Evolutionary conservation across 768 basidiomycete genomes (phyloP).

Genomic region (Chiua virens): DNA sequence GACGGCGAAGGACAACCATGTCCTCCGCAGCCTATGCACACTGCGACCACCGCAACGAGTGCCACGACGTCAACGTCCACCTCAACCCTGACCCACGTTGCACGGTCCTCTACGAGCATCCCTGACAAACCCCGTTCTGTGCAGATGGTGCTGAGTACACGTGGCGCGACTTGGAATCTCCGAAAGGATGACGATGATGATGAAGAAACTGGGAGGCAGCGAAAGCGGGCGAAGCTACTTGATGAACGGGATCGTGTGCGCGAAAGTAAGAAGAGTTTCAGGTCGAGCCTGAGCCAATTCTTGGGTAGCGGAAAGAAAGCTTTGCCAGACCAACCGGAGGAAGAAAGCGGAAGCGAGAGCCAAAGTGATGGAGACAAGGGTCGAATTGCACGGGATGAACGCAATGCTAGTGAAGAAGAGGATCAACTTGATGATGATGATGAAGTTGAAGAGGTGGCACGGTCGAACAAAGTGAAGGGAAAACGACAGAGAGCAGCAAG

Average conservation of each 20-base stretch:
- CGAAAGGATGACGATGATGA: conserved; percentile 14
- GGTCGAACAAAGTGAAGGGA: background rate
- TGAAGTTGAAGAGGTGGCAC: background rate
- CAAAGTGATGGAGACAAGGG: conserved; percentile 7
- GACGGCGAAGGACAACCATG: background rate
- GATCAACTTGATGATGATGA: conserved; percentile 14
- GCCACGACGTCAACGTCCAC: background rate
- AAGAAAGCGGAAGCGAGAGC: conserved; percentile 12
- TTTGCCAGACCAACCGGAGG: conserved; percentile 15
- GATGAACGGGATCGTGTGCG: conserved; percentile 4
- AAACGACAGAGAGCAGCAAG: conserved; percentile 13
- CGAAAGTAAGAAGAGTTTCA: conserved; percentile 37
- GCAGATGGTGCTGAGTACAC: conserved; percentile 53
- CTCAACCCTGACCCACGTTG: background rate
- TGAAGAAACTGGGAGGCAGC: conserved; percentile 21
- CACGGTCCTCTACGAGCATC: background rate
- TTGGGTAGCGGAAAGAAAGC: conserved; percentile 46
- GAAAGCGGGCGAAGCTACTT: conserved; percentile 39
- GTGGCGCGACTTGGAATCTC: conserved; percentile 50
- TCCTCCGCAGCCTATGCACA: background rate
- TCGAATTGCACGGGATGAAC: background rate
- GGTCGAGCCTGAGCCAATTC: conserved; percentile 51
- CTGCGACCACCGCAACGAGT: background rate
- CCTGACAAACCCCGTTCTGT: conserved; percentile 22
- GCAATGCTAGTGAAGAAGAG: conserved; percentile 8